Percentiles rank a stretch among this genome's conserved stretches.
These are phyloP conservation scores for Stenogyne calaminthoides DNA, from an alignment of 305 asterid genomes.

Conservation along the genomic window DNA sequence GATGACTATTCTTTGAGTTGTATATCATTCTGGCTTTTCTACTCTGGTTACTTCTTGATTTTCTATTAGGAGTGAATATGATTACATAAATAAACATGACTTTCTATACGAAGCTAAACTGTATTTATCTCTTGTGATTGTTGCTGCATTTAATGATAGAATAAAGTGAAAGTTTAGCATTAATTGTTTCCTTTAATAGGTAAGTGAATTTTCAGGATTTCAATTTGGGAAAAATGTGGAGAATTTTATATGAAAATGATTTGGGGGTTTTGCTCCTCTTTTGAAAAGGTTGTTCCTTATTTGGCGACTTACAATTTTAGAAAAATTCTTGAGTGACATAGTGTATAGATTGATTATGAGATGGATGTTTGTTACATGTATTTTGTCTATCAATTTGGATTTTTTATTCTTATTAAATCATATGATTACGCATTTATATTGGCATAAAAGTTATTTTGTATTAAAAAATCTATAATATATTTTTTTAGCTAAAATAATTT, in stretches of 20 bases:
- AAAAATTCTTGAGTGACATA: too few species aligned
- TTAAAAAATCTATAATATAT: too few species aligned
- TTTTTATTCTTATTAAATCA: too few species aligned
- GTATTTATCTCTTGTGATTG: not conserved
- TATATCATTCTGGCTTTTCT: conserved; percentile 13
- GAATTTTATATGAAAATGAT: not conserved
- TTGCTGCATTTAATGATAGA: not conserved
- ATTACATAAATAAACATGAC: conserved; percentile 38
- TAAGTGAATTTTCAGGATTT: not conserved
- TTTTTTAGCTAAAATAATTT: too few species aligned
- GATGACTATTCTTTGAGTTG: conserved; percentile 10
- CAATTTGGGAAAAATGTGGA: not conserved
- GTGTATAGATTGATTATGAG: too few species aligned
- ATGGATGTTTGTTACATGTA: too few species aligned
- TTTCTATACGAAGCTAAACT: conserved; percentile 22
- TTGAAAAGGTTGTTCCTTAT: not conserved
- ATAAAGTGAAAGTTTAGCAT: not conserved
- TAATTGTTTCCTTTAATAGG: not conserved
- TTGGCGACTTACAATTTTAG: not conserved
- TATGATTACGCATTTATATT: too few species aligned
- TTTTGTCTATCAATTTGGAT: too few species aligned
- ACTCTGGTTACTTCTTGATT: not conserved
- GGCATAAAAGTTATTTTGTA: too few species aligned
- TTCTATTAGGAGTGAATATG: not conserved
- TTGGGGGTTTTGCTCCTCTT: not conserved